Base-by-base conservation (phyloP, 1,139 yeast genomes). In the Sugiyamaella castrensis region DNA sequence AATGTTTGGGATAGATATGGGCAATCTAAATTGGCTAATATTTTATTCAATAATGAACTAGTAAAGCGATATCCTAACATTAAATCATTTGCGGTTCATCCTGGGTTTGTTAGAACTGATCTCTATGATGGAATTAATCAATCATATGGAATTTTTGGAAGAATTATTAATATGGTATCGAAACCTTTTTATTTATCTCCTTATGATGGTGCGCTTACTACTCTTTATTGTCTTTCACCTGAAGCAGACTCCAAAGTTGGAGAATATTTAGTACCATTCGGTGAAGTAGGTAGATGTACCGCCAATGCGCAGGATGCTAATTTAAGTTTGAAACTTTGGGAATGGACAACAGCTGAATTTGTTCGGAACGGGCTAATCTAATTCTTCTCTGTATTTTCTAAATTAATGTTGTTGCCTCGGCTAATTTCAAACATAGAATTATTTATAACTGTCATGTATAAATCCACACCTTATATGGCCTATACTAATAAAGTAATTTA, bases 11-110 rank as follows among this genome's bases (percentile, higher is more conserved):
- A 29, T 19, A 50, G 58, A 41, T 62, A 62, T 47, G 65, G 65
- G 33, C 64, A 61, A 42, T 55, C 64, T 33, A 62, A 62, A 55
- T 57, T 64, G 4, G 56, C 61, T 51, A 59, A 59, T 37, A 55
- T 59, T 37, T 42, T 44, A 27, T 37, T 46, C 38, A 40, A 33
- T 30, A 37, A 42, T 27, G 51, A 43, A 15, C 26, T 50, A 15
- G 38, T n/a, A 13, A 43, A 44, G 31, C 31, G 45, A 36, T 31
- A 49, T 31, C 40, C 43, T 5, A 31, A 33, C 4, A 42, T 47
- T 12, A 47, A 47, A 32, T 42, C 47, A 2, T 47, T 32, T 30
- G 10, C 42, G 24, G 32, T 41, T n/a, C 50, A 47, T 28, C 50
- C 50, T 10, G 50, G 50, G 6, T 37, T 47, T 42, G 51, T 39